Evolutionary conservation across 805 yeast species (phyloP).

Genomic region (Schizosaccharomyces octosporus): DNA sequence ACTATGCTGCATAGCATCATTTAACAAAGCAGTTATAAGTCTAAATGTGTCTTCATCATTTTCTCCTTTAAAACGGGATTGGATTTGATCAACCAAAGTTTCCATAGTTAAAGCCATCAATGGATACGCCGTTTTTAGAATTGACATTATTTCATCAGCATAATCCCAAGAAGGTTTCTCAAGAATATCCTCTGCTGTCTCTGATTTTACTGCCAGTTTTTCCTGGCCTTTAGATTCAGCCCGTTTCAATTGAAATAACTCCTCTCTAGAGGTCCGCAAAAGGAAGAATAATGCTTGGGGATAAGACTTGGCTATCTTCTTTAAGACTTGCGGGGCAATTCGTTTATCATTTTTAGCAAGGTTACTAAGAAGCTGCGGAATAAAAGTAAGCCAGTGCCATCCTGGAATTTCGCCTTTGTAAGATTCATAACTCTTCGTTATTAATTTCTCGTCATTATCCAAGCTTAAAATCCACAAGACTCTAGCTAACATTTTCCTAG

Average conservation of each 20-base stretch:
- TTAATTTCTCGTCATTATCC: slow-evolving; percentile 61
- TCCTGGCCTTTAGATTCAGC: slow-evolving; percentile 32
- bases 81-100: slow-evolving; percentile 83
- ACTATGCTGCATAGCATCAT: slow-evolving; percentile 78
- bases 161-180: slow-evolving; percentile 37
- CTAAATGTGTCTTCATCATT: slow-evolving; percentile 93
- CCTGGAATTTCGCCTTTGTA: slow-evolving; percentile 92
- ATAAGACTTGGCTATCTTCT: slow-evolving; percentile 80
- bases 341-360: slow-evolving; percentile 78
- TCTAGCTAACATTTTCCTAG: slow-evolving; percentile 66
- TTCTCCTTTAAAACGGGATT: slow-evolving; percentile 74
- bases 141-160: slow-evolving; percentile 80
- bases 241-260: slow-evolving; percentile 63
- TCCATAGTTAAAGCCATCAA: slow-evolving; percentile 75
- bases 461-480: slow-evolving; percentile 80
- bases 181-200: not conserved
- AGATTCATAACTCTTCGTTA: slow-evolving; percentile 69
- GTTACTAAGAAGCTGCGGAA: slow-evolving; percentile 78
- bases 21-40: slow-evolving; percentile 67
- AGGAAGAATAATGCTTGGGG: slow-evolving; percentile 96
- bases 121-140: slow-evolving; percentile 89
- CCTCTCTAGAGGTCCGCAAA: slow-evolving; percentile 82
- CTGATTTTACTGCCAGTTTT: not conserved
- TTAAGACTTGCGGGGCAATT: slow-evolving; percentile 64
- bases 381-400: slow-evolving; percentile 96